A percentile compares a stretch with the other conserved stretches of the same genome.
Conservation (phyloP, 2,329 filamentous ascomycete genomes). For the Trichophyton simii region DNA sequence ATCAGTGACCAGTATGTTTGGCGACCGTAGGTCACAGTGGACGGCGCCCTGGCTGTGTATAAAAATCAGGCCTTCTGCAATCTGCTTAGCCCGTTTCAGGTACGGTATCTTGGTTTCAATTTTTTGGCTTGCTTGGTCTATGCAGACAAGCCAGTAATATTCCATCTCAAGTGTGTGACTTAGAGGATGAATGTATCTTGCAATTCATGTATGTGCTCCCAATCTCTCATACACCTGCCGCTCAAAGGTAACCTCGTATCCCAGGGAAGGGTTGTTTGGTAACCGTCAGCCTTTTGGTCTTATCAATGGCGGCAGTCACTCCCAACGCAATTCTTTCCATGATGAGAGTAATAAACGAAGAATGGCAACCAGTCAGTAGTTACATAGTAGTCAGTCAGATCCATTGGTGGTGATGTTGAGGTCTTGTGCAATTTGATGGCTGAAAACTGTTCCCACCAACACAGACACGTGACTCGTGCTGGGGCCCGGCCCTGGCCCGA, state of each 20-base stretch:
- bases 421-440: too few relatives aligned
- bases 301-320: not conserved
- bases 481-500: too few relatives aligned
- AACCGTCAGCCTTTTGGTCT: not conserved
- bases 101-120: not conserved
- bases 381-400: too few relatives aligned
- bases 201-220: not conserved
- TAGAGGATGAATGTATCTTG: not conserved
- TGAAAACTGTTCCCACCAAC: too few relatives aligned
- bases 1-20: not conserved
- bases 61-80: not conserved
- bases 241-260: not conserved
- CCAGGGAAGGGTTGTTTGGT: not conserved
- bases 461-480: too few relatives aligned
- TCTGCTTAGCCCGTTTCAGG: not conserved
- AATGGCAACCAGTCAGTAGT: too few relatives aligned
- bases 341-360: not conserved
- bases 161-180: not conserved
- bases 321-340: not conserved
- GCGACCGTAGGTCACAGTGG: not conserved
- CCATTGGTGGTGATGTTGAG: too few relatives aligned
- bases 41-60: not conserved
- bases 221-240: not conserved
- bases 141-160: not conserved
- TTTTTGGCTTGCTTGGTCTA: not conserved